Base-by-base conservation (phyloP, 495 filamentous ascomycete species). In the Parmelia sp. region DNA sequence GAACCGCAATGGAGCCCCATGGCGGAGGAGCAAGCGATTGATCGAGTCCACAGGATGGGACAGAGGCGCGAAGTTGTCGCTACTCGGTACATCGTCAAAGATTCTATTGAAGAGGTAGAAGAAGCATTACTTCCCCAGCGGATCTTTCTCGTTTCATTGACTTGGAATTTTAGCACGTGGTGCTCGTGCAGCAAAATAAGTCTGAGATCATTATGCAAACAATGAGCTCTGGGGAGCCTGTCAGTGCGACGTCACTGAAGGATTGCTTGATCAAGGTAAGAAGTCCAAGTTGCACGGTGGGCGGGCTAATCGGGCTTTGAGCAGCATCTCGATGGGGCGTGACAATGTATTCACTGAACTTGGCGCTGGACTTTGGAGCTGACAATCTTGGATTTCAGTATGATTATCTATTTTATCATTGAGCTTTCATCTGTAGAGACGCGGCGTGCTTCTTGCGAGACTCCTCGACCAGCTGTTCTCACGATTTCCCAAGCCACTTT, bases 61-160 rank as follows among this genome's bases (percentile, higher is more conserved):
- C 76, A 79, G 59, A 69, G 33, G n/a, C 57, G 66, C n/a, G 70
- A 75, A 58, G 74, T 78, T 0, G 75, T 71, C 1, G 77, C 75
- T 1, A 69, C 75, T 14, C 70, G 77, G 4, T 82, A 82, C 56
- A 70, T 82, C 1, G 69, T 77, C 45, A 68, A 74, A 37, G 67
- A 74, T 10, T 75, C 78, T 0, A 71, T 83, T 3, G 81, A 83
- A 69, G 63, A 80, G 76, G 80, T 81, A 61, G 12, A 42, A 42
- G 40, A n/a, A n/a, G n/a, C 40, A 7, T 42, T 42, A 42, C 40
- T 42, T 15, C 40, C 40, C 5, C 12, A 42, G 40, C 40, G 15
- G 15, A 42, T 42, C 15, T 19, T 42, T 42, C 9, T 42, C 15
- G 40, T 42, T 15, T 42, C 40, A 19, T 19, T 42, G 40, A 42